Percentiles rank a stretch among this genome's conserved stretches.
Evolutionary conservation across 2,329 filamentous ascomycete genomes (phyloP).

Genomic region (Zymoseptoria pseudotritici): DNA sequence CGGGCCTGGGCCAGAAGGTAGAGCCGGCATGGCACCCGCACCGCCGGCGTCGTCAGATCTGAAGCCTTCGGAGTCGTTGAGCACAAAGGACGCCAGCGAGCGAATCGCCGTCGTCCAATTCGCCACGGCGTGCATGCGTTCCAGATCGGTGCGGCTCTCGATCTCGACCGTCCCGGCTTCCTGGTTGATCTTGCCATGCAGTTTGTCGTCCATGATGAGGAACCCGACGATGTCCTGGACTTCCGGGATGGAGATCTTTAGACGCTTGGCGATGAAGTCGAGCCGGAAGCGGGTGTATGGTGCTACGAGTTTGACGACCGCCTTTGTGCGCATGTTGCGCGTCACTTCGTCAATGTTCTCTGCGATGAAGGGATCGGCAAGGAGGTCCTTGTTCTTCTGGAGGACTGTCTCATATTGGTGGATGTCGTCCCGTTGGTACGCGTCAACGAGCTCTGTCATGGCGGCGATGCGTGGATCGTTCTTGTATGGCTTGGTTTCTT

Average conservation of each 20-base stretch:
- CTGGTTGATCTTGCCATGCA: conserved; percentile 84
- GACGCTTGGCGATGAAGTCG: conserved; percentile 75
- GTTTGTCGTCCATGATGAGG: conserved; percentile 82
- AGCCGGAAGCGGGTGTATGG: conserved; percentile 92
- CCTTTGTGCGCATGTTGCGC: conserved; percentile 95
- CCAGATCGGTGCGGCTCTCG: conserved; percentile 62
- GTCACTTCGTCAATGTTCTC: conserved; percentile 99
- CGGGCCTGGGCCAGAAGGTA: conserved; percentile 8
- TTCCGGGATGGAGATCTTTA: conserved; percentile 77
- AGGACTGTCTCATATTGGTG: conserved; percentile 84
- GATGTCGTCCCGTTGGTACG: conserved; percentile 93
- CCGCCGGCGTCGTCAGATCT: conserved; percentile 37
- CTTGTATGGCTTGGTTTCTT: conserved; percentile 97
- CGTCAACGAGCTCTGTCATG: conserved; percentile 95
- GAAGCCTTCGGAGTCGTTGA: conserved; percentile 72
- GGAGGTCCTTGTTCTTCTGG: conserved; percentile 77
- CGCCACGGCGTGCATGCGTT: conserved; percentile 65
- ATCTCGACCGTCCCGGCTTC: conserved; percentile 77
- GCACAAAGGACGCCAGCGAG: conserved; percentile 61
- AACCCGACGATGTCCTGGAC: conserved; percentile 95
- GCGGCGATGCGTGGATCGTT: conserved; percentile 89
- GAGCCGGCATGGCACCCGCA: conserved; percentile 4
- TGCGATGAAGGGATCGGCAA: conserved; percentile 90
- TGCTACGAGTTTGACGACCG: conserved; percentile 83
- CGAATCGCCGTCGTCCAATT: conserved; percentile 65